Evolutionary conservation across 345 rosid genomes (phyloP).

Genomic region (Trapa bicornis): DNA sequence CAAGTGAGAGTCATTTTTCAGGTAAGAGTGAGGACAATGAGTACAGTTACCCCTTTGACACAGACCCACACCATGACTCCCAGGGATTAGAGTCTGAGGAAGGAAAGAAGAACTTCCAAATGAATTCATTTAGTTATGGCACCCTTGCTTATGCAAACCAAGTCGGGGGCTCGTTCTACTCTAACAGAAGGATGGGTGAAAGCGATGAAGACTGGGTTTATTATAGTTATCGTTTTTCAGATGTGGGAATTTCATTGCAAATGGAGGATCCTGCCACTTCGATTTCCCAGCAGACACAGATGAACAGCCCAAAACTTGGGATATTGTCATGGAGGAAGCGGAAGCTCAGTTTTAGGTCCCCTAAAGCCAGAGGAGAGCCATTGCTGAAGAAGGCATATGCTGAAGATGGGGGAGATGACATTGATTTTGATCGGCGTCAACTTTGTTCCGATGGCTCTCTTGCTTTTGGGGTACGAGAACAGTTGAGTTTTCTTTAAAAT

Average conservation of each 20-base stretch:
- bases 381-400: conserved; percentile 78
- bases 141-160: conserved; percentile 64
- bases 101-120: conserved; percentile 29
- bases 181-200: conserved; percentile 29
- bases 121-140: conserved; percentile 77
- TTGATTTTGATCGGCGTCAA: conserved; percentile 87
- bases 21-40: conserved; percentile 67
- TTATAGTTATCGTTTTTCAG: conserved; percentile 62
- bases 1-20: conserved; percentile 54
- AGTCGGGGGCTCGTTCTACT: conserved; percentile 58
- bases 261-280: conserved; percentile 31
- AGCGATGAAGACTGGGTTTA: conserved; percentile 75
- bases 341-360: conserved; percentile 76
- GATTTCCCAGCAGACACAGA: conserved; percentile 32
- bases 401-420: conserved; percentile 98
- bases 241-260: conserved; percentile 33
- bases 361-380: conserved; percentile 81
- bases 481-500: not conserved
- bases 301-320: conserved; percentile 48
- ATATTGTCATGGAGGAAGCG: conserved; percentile 86
- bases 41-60: conserved; percentile 63
- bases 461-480: conserved; percentile 35
- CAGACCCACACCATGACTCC: conserved; percentile 55
- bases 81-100: conserved; percentile 39
- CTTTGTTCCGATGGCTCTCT: conserved; percentile 70